These are phyloP conservation scores for Huiozyma sinensis DNA, from an alignment of 805 yeast genomes.

Conservation along the genomic window DNA sequence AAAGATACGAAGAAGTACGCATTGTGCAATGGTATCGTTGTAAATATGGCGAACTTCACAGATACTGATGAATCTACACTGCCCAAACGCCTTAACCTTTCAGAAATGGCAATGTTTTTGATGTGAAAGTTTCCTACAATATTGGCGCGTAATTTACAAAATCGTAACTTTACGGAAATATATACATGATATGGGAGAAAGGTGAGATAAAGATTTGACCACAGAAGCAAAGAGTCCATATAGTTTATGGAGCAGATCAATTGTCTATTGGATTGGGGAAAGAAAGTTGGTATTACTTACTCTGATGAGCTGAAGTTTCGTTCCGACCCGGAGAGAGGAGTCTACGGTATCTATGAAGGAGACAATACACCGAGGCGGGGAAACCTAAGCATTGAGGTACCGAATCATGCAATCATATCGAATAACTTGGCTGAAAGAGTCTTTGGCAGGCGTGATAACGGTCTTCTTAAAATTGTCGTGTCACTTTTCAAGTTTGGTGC, in stretches of 20 bases:
- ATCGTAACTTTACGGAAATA: too few species aligned
- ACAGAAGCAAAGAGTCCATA: background rate
- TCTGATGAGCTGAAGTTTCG: slow-evolving; percentile 29
- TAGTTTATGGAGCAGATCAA: background rate
- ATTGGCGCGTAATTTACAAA: too few species aligned
- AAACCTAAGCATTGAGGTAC: slow-evolving; percentile 17
- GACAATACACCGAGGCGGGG: slow-evolving; percentile 20
- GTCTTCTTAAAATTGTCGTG: slow-evolving; percentile 30
- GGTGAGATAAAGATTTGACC: background rate
- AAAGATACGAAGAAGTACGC: background rate
- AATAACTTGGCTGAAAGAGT: slow-evolving; percentile 14
- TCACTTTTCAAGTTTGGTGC: slow-evolving; percentile 33
- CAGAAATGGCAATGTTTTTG: too few species aligned
- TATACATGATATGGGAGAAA: too few species aligned
- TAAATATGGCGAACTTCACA: too few species aligned
- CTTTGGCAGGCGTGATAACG: slow-evolving; percentile 25
- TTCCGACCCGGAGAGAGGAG: slow-evolving; percentile 29
- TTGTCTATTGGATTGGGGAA: slow-evolving; percentile 30
- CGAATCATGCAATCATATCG: slow-evolving; percentile 23
- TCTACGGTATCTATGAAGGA: slow-evolving; percentile 19
- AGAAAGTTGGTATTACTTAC: slow-evolving; percentile 27
- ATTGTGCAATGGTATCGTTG: background rate
- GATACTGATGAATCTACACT: too few species aligned
- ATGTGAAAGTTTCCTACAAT: too few species aligned
- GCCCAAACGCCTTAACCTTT: too few species aligned